Base-by-base conservation (phyloP, 352 stramenopile species). In the Peronosclerospora sorghi region DNA sequence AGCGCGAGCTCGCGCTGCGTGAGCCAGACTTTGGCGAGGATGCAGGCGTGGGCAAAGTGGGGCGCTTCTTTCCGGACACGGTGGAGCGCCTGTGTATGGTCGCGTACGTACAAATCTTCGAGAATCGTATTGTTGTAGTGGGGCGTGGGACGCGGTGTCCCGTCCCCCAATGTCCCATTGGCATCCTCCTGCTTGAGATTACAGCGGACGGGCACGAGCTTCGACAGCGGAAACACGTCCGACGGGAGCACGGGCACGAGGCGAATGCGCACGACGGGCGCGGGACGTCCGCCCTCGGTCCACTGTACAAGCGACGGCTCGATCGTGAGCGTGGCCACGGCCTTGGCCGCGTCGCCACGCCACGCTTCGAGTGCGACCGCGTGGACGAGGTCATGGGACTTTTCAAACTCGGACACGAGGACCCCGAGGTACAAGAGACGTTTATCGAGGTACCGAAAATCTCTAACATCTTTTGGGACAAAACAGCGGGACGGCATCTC, bases 111-210 rank as follows among this genome's bases (percentile, higher is more conserved):
- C 78, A 95, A 89, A 49, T 96, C 86, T 48, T 96, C 86, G n/a
- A 96, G 49, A 14, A 96, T 85, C 4, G 73, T 62, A 45, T 87
- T 94, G 59, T 95, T 95, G 76, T 96, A 95, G 34, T 76, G 63
- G 14, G 86, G 86, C 7, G 83, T 95, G 37, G 65, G 65, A 48
- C 73, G 79, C 30, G 65, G 51, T 45, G 65, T 68, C 63, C 82
- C 83, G 41, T 84, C 72, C 2, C 77, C n/a, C n/a, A n/a, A 46
- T 40, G 87, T 73, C 0, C 68, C 84, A 65, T 87, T 83, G 38
- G 63, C 68, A 1, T 67, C 59, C 32, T 86, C 73, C 32, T 86
- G 77, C 10, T 83, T 77, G 32, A 95, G 73, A 56, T 95, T 96
- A 68, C 86, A 93, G 35, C 71, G 69, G 13, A 59, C 77, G 5